Evolutionary conservation across 768 basidiomycete species (phyloP), one percentile per base, ranked within the genome.

Genomic region (Russula olivacea): DNA sequence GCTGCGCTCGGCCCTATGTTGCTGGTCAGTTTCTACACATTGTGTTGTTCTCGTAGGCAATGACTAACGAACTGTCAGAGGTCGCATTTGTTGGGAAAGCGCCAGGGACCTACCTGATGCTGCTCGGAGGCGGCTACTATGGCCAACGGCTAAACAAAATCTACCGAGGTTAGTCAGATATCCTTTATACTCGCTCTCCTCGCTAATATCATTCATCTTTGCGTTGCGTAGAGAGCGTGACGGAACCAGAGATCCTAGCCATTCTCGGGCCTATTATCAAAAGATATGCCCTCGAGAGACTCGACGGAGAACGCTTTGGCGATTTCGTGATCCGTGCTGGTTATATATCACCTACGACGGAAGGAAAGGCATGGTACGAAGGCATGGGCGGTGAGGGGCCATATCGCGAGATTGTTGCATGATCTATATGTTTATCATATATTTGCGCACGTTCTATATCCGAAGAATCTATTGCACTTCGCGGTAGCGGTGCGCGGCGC

Each of bases 41-140:
- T 59, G 19, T 21, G 30, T n/a, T 12, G 12, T 10, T 41, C 21
- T 25, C 48, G 25, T 25, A 56, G 32, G 32, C 50, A 45, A 58
- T 6, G 25, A 41, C 60, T 25, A 43, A 41, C 49, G 28, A 55
- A 15, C 23, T 15, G 25, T 14, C 76, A 89, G 96, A 98, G 80
- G 81, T 98, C 45, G 97, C 94, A 0, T 96, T 98, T 70, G 87
- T 98, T 43, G 96, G 97, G 36, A 98, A 98, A 76, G 93, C 97
- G 0, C 92, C 88, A 1, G 94, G 93, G 14, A 81, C 85, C 36
- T 99, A 99, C 73, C 71, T 87, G 50, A 97, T 98, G 94, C 83
- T 98, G 36, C 86, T 99, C 38, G 96, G 97, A 45, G 96, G 96
- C 59, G 94, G 94, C 1, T 97, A 93, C 77, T 81, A 93, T 68